Evolutionary conservation across 495 filamentous ascomycete genomes (phyloP).

Genomic region (Neurospora sp.): DNA sequence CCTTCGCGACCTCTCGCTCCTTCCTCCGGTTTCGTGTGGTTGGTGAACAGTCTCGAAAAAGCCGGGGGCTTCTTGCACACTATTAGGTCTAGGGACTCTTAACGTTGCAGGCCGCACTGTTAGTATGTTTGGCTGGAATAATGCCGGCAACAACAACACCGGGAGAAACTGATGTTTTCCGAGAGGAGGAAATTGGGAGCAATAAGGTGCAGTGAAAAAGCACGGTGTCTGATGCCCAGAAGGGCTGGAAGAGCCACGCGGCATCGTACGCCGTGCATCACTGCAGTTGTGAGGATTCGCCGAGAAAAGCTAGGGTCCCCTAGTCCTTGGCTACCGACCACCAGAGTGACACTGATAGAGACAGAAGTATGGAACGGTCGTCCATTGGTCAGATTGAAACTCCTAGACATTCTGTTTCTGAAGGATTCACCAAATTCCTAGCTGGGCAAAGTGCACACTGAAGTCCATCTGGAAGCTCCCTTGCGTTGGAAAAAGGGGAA

Average conservation of each 20-base stretch:
- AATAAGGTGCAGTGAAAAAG: not conserved
- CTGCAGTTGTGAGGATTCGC: not conserved
- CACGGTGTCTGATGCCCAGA: not conserved
- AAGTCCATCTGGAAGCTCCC: not conserved
- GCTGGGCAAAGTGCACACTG: not conserved
- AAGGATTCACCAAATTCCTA: not conserved
- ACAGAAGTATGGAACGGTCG: not conserved
- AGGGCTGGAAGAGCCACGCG: not conserved
- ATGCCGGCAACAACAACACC: not conserved
- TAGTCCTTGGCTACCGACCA: not conserved
- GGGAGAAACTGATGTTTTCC: not conserved
- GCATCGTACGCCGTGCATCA: not conserved
- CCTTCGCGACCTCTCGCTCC: not conserved
- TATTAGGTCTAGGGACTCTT: not conserved
- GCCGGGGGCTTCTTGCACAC: not conserved
- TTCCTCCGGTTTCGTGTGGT: not conserved
- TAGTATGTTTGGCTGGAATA: not conserved
- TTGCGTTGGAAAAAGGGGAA: not conserved
- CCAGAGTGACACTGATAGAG: not conserved
- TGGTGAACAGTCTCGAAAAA: not conserved
- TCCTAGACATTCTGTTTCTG: not conserved
- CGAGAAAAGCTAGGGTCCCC: not conserved
- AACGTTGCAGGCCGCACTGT: not conserved
- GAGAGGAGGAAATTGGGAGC: not conserved
- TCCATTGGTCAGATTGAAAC: not conserved